These are phyloP conservation scores for Kurtzmaniella quercitrusa DNA, from an alignment of 1,139 yeast genomes.

Conservation along the genomic window DNA sequence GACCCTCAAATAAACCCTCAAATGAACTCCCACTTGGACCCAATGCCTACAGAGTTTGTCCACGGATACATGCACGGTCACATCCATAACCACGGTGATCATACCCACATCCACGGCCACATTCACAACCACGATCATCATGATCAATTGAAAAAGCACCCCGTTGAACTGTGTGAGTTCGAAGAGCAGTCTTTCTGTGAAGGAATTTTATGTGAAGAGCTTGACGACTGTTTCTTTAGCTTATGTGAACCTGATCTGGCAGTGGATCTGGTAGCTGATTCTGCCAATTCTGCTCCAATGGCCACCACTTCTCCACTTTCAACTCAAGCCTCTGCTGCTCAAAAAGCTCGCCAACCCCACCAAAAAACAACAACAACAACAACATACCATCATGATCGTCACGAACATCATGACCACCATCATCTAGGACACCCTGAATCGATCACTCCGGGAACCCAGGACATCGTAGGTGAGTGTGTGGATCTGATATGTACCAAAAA, in stretches of 20 bases:
- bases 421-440: neutral
- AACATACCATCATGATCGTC: neutral
- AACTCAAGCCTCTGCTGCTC: neutral
- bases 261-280: no score
- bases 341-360: neutral
- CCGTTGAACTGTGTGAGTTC: constrained; percentile 16
- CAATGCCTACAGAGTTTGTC: constrained; percentile 1
- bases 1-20: neutral
- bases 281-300: neutral
- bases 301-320: neutral
- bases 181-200: constrained; percentile 34
- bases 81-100: constrained; percentile 59
- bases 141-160: constrained; percentile 11
- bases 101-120: constrained; percentile 68
- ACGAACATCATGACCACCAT: neutral
- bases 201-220: constrained; percentile 41
- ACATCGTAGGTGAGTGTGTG: neutral
- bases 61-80: constrained; percentile 68
- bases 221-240: constrained; percentile 41
- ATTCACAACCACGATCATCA: constrained; percentile 49
- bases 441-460: neutral
- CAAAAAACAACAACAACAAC: no score
- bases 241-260: constrained; percentile 22
- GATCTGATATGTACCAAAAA: constrained; percentile 12
- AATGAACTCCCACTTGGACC: neutral